A percentile compares a stretch with the other conserved stretches of the same genome.
These are phyloP conservation scores for Podospora australis DNA, from an alignment of 495 filamentous ascomycete species.

Conservation along the genomic window DNA sequence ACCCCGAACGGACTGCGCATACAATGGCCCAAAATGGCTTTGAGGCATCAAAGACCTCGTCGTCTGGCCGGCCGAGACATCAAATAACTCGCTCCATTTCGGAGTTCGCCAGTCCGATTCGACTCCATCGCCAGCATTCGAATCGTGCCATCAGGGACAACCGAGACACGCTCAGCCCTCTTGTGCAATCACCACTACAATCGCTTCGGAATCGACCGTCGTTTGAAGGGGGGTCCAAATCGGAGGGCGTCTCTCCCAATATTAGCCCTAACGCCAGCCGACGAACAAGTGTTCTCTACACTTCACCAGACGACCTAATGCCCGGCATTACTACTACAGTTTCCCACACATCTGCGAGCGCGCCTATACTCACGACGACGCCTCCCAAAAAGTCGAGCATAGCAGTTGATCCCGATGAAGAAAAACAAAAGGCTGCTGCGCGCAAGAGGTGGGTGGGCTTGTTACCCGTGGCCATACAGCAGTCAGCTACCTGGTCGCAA, in stretches of 20 bases:
- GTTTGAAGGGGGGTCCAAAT: conserved; percentile 31
- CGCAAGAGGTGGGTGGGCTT: conserved; percentile 34
- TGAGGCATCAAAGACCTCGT: conserved; percentile 23
- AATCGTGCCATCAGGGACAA: conserved; percentile 24
- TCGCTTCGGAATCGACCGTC: conserved; percentile 26
- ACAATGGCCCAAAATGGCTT: conserved; percentile 35
- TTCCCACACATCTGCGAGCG: background rate
- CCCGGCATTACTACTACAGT: background rate
- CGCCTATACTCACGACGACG: background rate
- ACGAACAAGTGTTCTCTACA: conserved; percentile 32
- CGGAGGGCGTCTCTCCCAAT: conserved; percentile 38
- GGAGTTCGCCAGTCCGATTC: conserved; percentile 44
- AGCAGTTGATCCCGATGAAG: conserved; percentile 31
- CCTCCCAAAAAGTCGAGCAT: conserved; percentile 14
- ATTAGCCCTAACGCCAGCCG: conserved; percentile 37
- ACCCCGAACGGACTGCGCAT: background rate
- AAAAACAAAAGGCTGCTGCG: conserved; percentile 35
- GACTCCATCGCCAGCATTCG: conserved; percentile 38
- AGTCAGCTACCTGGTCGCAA: conserved; percentile 12
- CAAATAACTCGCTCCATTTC: conserved; percentile 44
- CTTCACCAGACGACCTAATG: conserved; percentile 24
- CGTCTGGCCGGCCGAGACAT: conserved; percentile 40
- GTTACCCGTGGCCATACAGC: background rate
- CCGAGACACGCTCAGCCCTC: conserved; percentile 31
- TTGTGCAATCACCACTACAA: conserved; percentile 24